Conservation (phyloP, 2,329 filamentous ascomycete genomes). For the Penicillium brevicompactum region DNA sequence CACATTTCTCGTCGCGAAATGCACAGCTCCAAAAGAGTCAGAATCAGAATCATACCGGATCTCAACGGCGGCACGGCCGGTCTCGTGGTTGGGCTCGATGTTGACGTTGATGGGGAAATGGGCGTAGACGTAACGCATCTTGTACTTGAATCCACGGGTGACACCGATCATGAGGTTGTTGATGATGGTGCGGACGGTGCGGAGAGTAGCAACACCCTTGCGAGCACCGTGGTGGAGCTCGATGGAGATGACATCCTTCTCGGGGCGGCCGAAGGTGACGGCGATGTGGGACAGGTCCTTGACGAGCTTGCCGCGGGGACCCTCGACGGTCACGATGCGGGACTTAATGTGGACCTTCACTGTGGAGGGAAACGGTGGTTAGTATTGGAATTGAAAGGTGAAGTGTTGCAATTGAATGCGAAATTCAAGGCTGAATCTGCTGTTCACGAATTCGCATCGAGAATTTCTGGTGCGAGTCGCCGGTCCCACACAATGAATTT, state of each 20-base stretch:
- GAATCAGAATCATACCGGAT: conserved; percentile 70
- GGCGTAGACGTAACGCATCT: conserved; percentile 99
- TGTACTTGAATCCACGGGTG: conserved; percentile 99
- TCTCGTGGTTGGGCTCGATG: conserved; percentile 93
- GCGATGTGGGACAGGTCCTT: conserved; percentile 97
- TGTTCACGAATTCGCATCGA: conserved; percentile 7
- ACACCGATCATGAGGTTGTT: conserved; percentile 99
- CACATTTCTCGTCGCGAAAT: neutral
- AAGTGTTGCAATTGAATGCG: neutral
- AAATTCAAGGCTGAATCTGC: neutral
- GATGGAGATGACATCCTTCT: conserved; percentile 87
- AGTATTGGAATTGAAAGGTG: conserved; percentile 21
- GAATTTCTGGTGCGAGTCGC: conserved; percentile 7
- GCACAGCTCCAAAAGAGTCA: conserved; percentile 16
- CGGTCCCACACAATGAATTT: conserved; percentile 11
- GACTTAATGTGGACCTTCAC: conserved; percentile 99
- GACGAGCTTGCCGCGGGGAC: conserved; percentile 92
- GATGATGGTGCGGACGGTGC: conserved; percentile 96
- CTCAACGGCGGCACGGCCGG: conserved; percentile 86
- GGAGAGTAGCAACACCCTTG: conserved; percentile 97
- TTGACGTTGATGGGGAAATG: conserved; percentile 99
- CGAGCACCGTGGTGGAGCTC: conserved; percentile 98
- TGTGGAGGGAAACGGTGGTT: conserved; percentile 48
- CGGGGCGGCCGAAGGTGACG: conserved; percentile 89
- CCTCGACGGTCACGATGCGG: conserved; percentile 93